Evolutionary conservation across 257 asterid species (phyloP), one percentile per base, ranked within the genome.

Genomic region (Solanum chaucha): DNA sequence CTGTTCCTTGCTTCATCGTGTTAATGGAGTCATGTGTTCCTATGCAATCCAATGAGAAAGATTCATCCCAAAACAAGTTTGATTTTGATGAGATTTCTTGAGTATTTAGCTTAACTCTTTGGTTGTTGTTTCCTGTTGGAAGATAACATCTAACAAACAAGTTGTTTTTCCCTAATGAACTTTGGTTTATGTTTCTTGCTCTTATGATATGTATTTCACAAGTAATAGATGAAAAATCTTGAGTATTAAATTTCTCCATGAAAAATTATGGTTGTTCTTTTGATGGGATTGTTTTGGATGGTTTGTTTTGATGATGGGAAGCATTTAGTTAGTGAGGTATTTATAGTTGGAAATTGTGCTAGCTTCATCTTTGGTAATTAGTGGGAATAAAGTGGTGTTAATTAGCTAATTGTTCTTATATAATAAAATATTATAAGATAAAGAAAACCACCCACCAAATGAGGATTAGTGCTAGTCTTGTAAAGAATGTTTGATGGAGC

Each of bases 111-210:
- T 89, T 88, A 71, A 92, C 89, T 86, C 89, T 93, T 85, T 73
- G 88, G 84, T 90, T 87, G 85, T 90, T 87, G 86, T 87, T 88
- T 86, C 93, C 93, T 82, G 94, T 88, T 8, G 96, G 86, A 34
- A 95, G 91, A 83, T 88, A 91, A 85, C 96, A 94, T 86, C 98
- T 93, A 1, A 95, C 92, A 71, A 95, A 95, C 26, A 93, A 87
- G 41, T 86, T 88, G 5, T 5, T 35, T 22, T 73, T 75, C 64
- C 90, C 89, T n/a, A 83, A 36, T 65, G 91, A 65, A 65, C 89
- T 88, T 10, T 70, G 85, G 20, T 88, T 84, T 4, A 90, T 89
- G 85, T 93, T 91, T 90, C 90, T 91, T 1, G 90, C 95, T 83
- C 91, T 92, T 44, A 92, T 71, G 86, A 94, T 84, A 81, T 72